Evolutionary conservation across 1,284 basidiomycete genomes (phyloP), one percentile per base, ranked within the genome.

Genomic region (Ceratobasidium sp.): DNA sequence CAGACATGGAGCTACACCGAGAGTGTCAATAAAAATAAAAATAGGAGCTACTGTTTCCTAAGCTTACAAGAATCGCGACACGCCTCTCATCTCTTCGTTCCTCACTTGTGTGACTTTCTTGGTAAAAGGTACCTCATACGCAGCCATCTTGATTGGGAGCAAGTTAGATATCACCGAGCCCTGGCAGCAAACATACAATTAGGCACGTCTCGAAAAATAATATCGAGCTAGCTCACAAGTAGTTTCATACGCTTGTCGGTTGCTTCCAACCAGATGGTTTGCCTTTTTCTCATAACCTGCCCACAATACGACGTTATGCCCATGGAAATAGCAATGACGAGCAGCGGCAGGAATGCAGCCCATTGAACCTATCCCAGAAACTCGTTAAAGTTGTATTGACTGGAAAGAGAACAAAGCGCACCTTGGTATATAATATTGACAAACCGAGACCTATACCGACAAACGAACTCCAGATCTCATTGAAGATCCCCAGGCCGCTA

Each of bases 181-280:
- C 59, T 62, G n/a, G n/a, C n/a, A n/a, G n/a, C n/a, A n/a, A n/a
- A 21, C 13, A 38, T 38, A 38, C 4, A 5, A 38, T 11, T 11
- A 11, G 11, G 35, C 4, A 38, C 11, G 35, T 38, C 35, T 38
- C 35, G 35, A n/a, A n/a, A n/a, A n/a, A n/a, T n/a, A n/a, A 11
- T 38, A 38, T 11, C 35, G 35, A 38, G 35, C 28, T 8, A 49
- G n/a, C 59, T 28, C 35, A 62, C 59, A 32, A 47, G 46, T 43
- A 62, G 28, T 21, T 62, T 62, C 43, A 62, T 62, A 14, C 59
- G 59, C 28, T 62, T 62, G 46, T 62, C 59, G n/a, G 59, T 62
- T 1, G 43, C 41, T 30, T 21, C 43, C n/a, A 62, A 30, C 44
- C 41, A 47, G 18, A 13, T 18, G 7, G 23, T 21, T 30, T 62